Conservation (phyloP, 352 stramenopile genomes). For the Pythium coloratum region DNA sequence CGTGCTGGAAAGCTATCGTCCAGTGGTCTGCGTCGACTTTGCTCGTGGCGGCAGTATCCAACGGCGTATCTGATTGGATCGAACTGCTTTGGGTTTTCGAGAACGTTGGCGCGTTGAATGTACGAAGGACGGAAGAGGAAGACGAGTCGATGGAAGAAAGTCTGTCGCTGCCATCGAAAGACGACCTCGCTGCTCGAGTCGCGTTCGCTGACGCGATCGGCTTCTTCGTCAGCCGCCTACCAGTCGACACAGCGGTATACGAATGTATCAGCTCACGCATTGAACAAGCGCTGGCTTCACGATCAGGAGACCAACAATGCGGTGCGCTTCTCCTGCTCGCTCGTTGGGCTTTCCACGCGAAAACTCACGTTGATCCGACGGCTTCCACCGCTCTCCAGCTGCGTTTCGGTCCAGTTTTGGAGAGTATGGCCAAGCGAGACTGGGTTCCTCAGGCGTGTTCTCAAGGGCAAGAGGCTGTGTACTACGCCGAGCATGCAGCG, state of each 20-base stretch:
- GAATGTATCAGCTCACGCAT: slow-evolving; percentile 29
- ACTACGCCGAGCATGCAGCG: slow-evolving; percentile 57
- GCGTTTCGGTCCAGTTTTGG: slow-evolving; percentile 29
- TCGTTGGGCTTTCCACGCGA: slow-evolving; percentile 54
- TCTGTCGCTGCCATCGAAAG: slow-evolving; percentile 15
- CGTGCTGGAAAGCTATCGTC: slow-evolving; percentile 46
- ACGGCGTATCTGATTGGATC: slow-evolving; percentile 39
- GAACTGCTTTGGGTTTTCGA: slow-evolving; percentile 54
- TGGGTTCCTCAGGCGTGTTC: slow-evolving; percentile 33
- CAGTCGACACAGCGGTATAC: slow-evolving; percentile 23
- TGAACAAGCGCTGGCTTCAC: slow-evolving; percentile 32
- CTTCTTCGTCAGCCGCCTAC: slow-evolving; percentile 36
- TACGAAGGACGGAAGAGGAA: background rate
- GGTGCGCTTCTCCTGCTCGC: slow-evolving; percentile 50
- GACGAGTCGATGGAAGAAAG: background rate
- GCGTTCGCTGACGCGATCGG: slow-evolving; percentile 62
- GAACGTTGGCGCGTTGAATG: slow-evolving; percentile 31
- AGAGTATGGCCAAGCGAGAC: slow-evolving; percentile 41
- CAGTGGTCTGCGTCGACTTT: slow-evolving; percentile 21
- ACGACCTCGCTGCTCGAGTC: slow-evolving; percentile 41
- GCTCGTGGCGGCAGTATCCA: slow-evolving; percentile 29
- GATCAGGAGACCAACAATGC: slow-evolving; percentile 60
- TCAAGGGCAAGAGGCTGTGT: background rate
- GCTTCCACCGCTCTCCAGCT: slow-evolving; percentile 26
- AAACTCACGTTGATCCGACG: slow-evolving; percentile 13